These are phyloP conservation scores for Hortiboletus rubellus DNA, from an alignment of 1,284 basidiomycete species.

Conservation along the genomic window DNA sequence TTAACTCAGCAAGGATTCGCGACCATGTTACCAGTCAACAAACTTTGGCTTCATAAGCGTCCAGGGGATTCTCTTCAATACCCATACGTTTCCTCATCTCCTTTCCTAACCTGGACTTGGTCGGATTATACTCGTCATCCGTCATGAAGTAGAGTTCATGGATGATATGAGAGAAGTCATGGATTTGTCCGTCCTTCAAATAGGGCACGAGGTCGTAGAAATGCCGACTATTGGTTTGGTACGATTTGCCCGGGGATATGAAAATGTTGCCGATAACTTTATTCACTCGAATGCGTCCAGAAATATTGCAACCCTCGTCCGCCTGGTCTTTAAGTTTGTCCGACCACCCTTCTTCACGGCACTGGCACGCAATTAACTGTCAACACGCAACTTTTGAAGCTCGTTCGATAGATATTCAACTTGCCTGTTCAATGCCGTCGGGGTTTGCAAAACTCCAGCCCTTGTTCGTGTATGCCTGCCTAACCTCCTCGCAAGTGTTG, in stretches of 20 bases:
- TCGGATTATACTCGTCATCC: constrained; percentile 75
- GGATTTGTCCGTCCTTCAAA: constrained; percentile 81
- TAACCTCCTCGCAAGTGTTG: constrained; percentile 95
- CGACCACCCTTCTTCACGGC: constrained; percentile 92
- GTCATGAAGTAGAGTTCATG: constrained; percentile 83
- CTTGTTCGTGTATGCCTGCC: constrained; percentile 85
- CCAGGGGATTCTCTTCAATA: constrained; percentile 78
- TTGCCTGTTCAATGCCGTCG: constrained; percentile 88
- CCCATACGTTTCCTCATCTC: constrained; percentile 78
- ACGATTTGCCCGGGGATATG: constrained; percentile 88
- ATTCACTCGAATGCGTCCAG: constrained; percentile 92
- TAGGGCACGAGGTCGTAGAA: constrained; percentile 96
- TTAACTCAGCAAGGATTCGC: constrained; percentile 4
- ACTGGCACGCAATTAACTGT: constrained; percentile 50
- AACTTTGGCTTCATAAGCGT: constrained; percentile 67
- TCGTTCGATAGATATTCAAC: constrained; percentile 25
- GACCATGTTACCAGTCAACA: constrained; percentile 19
- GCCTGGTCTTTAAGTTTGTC: constrained; percentile 92
- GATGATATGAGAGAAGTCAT: constrained; percentile 93
- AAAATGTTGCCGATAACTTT: constrained; percentile 95
- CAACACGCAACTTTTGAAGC: background rate
- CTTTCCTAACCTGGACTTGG: constrained; percentile 60
- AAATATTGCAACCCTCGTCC: constrained; percentile 92
- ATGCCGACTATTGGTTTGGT: constrained; percentile 83
- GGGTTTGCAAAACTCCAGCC: constrained; percentile 97